A percentile compares a stretch with the other conserved stretches of the same genome.
Conservation (phyloP, 805 yeast genomes). For the Pichia ethanolica region DNA sequence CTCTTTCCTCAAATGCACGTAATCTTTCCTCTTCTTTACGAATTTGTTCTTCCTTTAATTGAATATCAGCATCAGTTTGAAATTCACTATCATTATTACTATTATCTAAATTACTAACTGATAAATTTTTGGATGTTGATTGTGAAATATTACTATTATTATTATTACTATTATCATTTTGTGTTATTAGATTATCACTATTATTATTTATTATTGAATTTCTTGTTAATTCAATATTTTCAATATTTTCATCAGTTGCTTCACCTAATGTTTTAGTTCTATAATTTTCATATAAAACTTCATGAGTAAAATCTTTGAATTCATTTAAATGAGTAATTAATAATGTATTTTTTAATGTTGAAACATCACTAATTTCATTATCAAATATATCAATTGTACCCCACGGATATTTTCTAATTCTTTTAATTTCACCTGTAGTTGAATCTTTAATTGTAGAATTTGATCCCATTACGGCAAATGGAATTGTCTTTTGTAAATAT, state of each 20-base stretch:
- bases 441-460: slow-evolving; percentile 33
- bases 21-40: slow-evolving; percentile 84
- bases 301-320: slow-evolving; percentile 83
- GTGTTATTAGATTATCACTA: neutral
- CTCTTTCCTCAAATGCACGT: slow-evolving; percentile 78
- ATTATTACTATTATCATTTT: neutral
- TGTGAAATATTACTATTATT: slow-evolving; percentile 4
- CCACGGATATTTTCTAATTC: slow-evolving; percentile 61
- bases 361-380: slow-evolving; percentile 72
- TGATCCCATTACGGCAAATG: slow-evolving; percentile 63
- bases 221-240: neutral
- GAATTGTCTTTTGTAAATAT: slow-evolving; percentile 40
- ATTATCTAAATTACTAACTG: neutral
- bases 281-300: slow-evolving; percentile 77
- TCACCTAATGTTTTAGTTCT: slow-evolving; percentile 52
- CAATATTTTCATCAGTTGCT: slow-evolving; percentile 1
- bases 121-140: slow-evolving; percentile 1
- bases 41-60: slow-evolving; percentile 75
- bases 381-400: slow-evolving; percentile 52
- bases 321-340: slow-evolving; percentile 82
- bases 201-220: neutral
- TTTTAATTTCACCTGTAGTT: slow-evolving; percentile 29
- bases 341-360: slow-evolving; percentile 69
- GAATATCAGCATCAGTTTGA: slow-evolving; percentile 5
- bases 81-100: neutral